phyloP scores from a whole-genome alignment of 139 green algal species.

The Deuterostichococcus epilithicus region DNA sequence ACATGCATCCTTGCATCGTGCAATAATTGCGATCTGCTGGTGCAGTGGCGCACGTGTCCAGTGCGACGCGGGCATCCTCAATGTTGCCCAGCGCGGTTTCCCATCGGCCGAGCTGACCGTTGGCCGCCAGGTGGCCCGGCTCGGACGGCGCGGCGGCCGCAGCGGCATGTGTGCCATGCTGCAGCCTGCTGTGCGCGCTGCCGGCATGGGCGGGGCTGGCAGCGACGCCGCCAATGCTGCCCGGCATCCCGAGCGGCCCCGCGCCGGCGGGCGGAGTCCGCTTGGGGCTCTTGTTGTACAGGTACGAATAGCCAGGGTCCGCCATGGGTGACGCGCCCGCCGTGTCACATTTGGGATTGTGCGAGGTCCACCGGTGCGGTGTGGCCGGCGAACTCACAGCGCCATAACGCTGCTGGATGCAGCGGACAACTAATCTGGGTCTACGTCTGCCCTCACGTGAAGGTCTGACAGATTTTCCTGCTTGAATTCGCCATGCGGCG shows the following conservation, averaged over 20 bases:
- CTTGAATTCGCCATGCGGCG: too few species aligned
- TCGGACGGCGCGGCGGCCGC: background rate
- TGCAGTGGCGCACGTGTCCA: constrained; percentile 19
- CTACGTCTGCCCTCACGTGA: too few species aligned
- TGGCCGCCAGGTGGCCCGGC: background rate
- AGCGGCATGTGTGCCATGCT: background rate
- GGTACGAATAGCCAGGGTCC: background rate
- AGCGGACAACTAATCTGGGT: too few species aligned
- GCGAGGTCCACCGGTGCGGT: too few species aligned
- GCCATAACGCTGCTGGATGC: too few species aligned
- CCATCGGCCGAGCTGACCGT: constrained; percentile 16
- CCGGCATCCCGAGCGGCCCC: too few species aligned
- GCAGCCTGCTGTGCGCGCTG: background rate
- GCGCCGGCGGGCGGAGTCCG: background rate
- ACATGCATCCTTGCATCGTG: too few species aligned
- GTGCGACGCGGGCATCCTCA: constrained; percentile 42
- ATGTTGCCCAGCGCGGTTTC: constrained; percentile 33
- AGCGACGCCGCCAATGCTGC: background rate
- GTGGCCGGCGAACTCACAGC: too few species aligned
- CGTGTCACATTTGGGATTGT: too few species aligned
- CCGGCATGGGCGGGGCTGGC: background rate
- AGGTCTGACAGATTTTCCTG: too few species aligned
- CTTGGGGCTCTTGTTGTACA: background rate
- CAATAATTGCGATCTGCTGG: too few species aligned
- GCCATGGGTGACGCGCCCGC: background rate